Evolutionary conservation across 306 rosid species (phyloP), one percentile per base, ranked within the genome.

Genomic region (Cucurbita argyrosperma): DNA sequence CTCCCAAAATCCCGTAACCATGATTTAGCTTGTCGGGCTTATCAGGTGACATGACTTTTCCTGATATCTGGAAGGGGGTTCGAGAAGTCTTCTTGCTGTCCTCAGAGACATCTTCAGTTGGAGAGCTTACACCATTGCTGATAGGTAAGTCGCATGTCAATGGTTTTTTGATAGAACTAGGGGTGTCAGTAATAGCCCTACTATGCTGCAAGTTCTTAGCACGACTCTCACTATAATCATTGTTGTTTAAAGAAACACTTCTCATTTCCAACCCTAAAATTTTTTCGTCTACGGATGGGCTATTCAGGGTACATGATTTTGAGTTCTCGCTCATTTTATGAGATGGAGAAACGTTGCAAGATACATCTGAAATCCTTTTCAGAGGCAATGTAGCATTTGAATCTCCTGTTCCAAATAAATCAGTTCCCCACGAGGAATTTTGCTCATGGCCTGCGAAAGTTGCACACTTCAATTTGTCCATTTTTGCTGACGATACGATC

Each of bases 291-390:
- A 74, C 52, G 21, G 83, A 46, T 19, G 42, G 81, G 56, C 56
- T 74, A 78, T 68, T 79, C 79, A 77, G 72, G 62, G 19, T 3
- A 21, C 88, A 71, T 40, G 85, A 71, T 62, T 80, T 77, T 67
- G 79, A 64, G 50, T 79, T 80, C 23, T 70, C 35, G 50, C 79
- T 56, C 59, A 37, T 55, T 79, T 81, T 86, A 43, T 74, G 83
- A 52, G 87, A 74, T 74, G 78, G 85, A 64, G 79, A 65, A 80
- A 82, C 81, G 73, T 76, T 70, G 82, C 80, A 62, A 85, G 82
- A 64, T 26, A 79, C 74, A 81, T 76, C 84, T 50, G 53, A 63
- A 56, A 5, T 76, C 71, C 83, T 82, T 81, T 88, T 90, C 43
- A 61, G 81, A 59, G 92, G 87, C 72, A 81, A 83, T 69, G 77